Base-by-base conservation (phyloP, 805 yeast species). In the Schizosaccharomyces japonicus region DNA sequence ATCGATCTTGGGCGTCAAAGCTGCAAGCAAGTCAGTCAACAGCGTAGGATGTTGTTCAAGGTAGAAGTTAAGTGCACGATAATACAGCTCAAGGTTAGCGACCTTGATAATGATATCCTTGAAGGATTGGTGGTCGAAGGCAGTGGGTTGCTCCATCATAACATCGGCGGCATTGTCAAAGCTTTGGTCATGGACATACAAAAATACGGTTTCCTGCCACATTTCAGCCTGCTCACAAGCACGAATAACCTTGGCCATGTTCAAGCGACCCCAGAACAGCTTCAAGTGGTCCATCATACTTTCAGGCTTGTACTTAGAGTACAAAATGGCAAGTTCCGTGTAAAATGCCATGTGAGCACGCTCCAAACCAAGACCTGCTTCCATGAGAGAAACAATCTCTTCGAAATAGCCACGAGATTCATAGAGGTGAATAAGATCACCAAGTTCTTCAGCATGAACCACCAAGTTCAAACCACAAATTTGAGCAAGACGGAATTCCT, bases 321-420 rank as follows among this genome's bases (percentile, higher is more conserved):
- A 90, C 55, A 90, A 69, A 45, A 81, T 71, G 21, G 96, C 94
- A 56, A 90, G 71, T 64, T 85, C 95, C 8, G 98, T 90, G 63
- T 90, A 90, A 95, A 90, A 87, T 56, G 96, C 98, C 98, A 90
- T 90, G 61, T 90, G 98, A 33, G 98, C 98, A 63, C 98, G 80
- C 69, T 90, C 98, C 55, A 90, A 71, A 39, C 94, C 92, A 51
- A 90, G 71, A 54, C 96, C 96, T 57, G 84, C 87, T 65, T 90
- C 98, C 57, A 90, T 83, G 57, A 90, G 72, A 15, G 95, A 75
- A 53, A 87, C 81, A 54, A 90, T 70, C 68, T 90, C 94, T 54
- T 76, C 80, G 66, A 85, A 85, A 65, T 83, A 82, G 40, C 98
- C 98, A 54, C 78, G 74, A 60, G 72, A 69, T 66, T 90, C 95